Conservation (phyloP, 371 early-diverging fungal species). For the Rhizopus microsporus region DNA sequence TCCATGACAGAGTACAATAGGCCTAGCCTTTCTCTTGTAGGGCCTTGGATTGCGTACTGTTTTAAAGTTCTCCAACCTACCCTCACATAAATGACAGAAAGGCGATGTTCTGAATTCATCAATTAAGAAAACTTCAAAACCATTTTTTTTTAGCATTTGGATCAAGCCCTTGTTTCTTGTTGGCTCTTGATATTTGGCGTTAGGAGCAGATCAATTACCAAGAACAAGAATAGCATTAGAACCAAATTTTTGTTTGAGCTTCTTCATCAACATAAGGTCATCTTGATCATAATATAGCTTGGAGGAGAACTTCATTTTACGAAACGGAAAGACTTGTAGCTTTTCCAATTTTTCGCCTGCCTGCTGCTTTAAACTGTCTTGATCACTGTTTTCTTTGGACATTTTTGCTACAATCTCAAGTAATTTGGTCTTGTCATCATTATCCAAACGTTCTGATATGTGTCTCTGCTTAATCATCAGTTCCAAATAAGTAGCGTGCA, state of each 20-base stretch:
- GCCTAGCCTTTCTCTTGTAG: background rate
- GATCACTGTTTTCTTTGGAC: too few species aligned
- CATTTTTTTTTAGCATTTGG: constrained; percentile 1
- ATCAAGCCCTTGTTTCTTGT: background rate
- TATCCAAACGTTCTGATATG: too few species aligned
- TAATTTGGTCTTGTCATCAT: too few species aligned
- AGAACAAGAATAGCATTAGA: constrained; percentile 2
- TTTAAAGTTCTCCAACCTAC: constrained; percentile 1
- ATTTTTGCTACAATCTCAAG: too few species aligned
- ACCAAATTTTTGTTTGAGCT: constrained; percentile 1
- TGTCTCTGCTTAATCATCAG: too few species aligned
- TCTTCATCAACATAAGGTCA: background rate
- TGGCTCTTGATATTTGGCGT: constrained; percentile 10
- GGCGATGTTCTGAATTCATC: constrained; percentile 8
- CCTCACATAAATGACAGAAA: background rate
- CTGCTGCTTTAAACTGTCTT: background rate
- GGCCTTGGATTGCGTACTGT: constrained; percentile 4
- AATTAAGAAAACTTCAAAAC: background rate
- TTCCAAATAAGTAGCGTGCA: too few species aligned
- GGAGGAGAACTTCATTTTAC: constrained; percentile 2
- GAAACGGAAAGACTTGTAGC: constrained; percentile 4
- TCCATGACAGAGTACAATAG: background rate
- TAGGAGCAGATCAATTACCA: constrained; percentile 8
- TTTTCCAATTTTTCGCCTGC: background rate
- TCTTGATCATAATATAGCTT: constrained; percentile 1